These are phyloP conservation scores for Populus tremula DNA, from an alignment of 345 rosid genomes.

Conservation along the genomic window DNA sequence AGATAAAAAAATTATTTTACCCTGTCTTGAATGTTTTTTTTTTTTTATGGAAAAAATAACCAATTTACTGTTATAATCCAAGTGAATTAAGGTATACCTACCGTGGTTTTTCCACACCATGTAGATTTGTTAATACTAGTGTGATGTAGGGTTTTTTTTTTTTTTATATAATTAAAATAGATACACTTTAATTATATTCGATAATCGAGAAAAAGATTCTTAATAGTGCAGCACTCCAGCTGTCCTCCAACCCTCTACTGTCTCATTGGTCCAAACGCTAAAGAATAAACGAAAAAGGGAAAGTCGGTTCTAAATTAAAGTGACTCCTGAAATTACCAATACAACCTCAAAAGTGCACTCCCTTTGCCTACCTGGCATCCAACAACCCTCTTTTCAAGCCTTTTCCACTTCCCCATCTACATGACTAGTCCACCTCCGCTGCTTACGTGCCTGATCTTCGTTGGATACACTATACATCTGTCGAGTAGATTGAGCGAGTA, in stretches of 20 bases:
- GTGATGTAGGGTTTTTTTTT: too few relatives aligned
- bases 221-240: conserved; percentile 27
- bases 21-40: too few relatives aligned
- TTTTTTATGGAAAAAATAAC: too few relatives aligned
- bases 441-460: conserved; percentile 8
- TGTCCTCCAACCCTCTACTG: conserved; percentile 31
- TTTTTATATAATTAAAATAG: too few relatives aligned
- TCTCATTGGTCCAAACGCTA: conserved; percentile 26
- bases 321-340: conserved; percentile 8
- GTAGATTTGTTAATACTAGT: too few relatives aligned
- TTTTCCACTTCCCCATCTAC: background rate
- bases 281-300: background rate
- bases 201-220: background rate
- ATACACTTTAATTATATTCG: too few relatives aligned
- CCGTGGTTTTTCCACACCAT: too few relatives aligned
- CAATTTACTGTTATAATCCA: too few relatives aligned
- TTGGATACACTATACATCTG: conserved; percentile 12
- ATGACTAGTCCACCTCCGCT: background rate
- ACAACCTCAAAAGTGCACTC: conserved; percentile 22
- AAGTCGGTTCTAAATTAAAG: conserved; percentile 5
- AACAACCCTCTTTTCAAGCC: background rate
- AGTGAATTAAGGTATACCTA: too few relatives aligned
- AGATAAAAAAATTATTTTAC: too few relatives aligned
- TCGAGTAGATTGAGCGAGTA: conserved; percentile 10
- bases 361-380: conserved; percentile 22